These are phyloP conservation scores for Colletotrichum liaoningense DNA, from an alignment of 2,329 filamentous ascomycete genomes.

Conservation along the genomic window DNA sequence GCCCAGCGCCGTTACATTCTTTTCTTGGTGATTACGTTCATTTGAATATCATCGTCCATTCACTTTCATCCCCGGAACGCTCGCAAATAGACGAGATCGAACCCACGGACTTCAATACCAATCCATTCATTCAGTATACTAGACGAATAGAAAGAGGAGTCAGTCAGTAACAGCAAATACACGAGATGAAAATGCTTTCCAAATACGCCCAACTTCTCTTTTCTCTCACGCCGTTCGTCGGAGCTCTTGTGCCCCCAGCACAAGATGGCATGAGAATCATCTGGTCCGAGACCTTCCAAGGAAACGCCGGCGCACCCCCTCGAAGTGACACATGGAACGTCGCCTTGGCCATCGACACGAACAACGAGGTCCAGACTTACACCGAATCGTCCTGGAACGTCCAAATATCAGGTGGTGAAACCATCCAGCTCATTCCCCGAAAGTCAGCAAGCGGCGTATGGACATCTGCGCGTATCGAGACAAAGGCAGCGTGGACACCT, in stretches of 20 bases:
- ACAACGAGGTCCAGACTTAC: constrained; percentile 65
- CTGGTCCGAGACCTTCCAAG: constrained; percentile 60
- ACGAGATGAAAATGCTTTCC: constrained; percentile 1
- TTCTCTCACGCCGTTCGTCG: constrained; percentile 39
- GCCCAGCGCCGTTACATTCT: constrained; percentile 28
- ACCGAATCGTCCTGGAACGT: constrained; percentile 58
- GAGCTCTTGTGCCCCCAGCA: constrained; percentile 51
- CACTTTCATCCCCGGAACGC: constrained; percentile 1
- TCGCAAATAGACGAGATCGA: neutral
- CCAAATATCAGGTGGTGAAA: constrained; percentile 60
- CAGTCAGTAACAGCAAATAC: neutral
- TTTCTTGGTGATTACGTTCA: constrained; percentile 28
- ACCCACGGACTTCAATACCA: neutral
- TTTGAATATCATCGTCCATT: constrained; percentile 10
- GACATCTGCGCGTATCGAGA: constrained; percentile 68
- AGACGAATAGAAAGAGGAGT: neutral
- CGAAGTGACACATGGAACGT: constrained; percentile 56
- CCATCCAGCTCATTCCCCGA: constrained; percentile 63
- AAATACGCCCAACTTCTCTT: constrained; percentile 22
- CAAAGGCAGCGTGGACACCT: constrained; percentile 59
- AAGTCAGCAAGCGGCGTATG: constrained; percentile 53
- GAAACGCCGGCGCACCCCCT: constrained; percentile 50
- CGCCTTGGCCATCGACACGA: constrained; percentile 56
- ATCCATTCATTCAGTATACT: neutral
- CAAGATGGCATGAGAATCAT: constrained; percentile 54